Base-by-base conservation (phyloP, 2,329 filamentous ascomycete genomes). In the Fusarium ramigenum region DNA sequence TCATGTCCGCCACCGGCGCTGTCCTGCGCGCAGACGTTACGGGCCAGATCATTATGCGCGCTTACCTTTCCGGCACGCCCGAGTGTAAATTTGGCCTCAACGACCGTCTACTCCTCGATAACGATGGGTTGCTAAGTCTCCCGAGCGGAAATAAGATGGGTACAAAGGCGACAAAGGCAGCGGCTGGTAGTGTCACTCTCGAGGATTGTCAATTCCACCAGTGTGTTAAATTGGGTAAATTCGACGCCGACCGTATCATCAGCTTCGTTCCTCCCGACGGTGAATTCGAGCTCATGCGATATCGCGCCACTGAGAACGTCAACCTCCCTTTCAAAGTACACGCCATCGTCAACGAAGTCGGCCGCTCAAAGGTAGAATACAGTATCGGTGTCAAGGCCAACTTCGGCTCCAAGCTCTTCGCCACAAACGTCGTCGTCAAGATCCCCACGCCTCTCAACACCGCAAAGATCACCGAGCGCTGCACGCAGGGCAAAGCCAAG, bases 161-260 rank as follows among this genome's bases (percentile, higher is more conserved):
- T 62, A 92, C 92, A 70, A 98, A 97, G 83, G 94, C 95, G 36
- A 98, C 96, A 43, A 96, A 97, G 82, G 96, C 96, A 2, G 96
- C 96, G 1, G 96, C 96, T 2, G 96, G 96, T 40, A 97, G 93
- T 73, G 97, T 99, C 60, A 97, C 95, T 0, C 87, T 99, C 32
- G 97, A 99, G 81, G 96, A 99, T 82, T 98, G 97, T 80, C 96
- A 98, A 80, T 98, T 99, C 85, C 96, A 99, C 83, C 96, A 99
- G 83, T 99, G 96, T 82, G 96, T 99, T 69, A 97, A 98, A 85
- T 88, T 99, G 36, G 95, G 96, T 74, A 97, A 97, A 80, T 99
- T 99, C 80, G 96, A 98, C 83, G 93, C 93, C 36, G 96, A 99
- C 83, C 90, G 96, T 74, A 98, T 97, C 81, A 98, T 99, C 82